Evolutionary conservation across 305 asterid genomes (phyloP).

Genomic region (Solanum hybrid): DNA sequence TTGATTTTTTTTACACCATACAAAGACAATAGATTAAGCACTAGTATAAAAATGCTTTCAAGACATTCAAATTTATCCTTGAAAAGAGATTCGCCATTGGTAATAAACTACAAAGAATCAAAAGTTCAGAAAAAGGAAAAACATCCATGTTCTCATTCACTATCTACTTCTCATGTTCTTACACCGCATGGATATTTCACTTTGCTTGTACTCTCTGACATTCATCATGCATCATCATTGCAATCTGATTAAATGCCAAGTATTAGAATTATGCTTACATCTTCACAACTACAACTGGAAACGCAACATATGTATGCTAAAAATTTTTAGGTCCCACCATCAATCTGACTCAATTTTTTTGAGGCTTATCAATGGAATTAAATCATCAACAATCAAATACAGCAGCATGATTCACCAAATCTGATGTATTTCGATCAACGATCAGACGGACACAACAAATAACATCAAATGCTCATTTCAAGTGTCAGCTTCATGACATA

Average conservation of each 20-base stretch:
- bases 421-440: background rate
- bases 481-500: background rate
- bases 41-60: background rate
- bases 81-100: background rate
- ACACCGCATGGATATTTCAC: constrained; percentile 11
- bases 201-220: constrained; percentile 47
- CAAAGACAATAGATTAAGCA: background rate
- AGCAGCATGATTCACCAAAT: constrained; percentile 12
- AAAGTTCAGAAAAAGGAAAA: background rate
- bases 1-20: background rate
- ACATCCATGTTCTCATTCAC: background rate
- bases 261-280: constrained; percentile 37
- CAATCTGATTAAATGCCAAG: constrained; percentile 19
- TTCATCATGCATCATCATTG: constrained; percentile 87
- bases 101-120: background rate
- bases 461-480: background rate
- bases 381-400: constrained; percentile 16
- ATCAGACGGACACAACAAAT: background rate
- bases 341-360: background rate
- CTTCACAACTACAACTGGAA: background rate
- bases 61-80: background rate
- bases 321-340: background rate
- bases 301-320: background rate
- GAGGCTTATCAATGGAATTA: background rate
- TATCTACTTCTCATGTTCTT: constrained; percentile 6